Evolutionary conservation across 441 rosid species (phyloP), one percentile per base, ranked within the genome.

Genomic region (Flueggea neowawraea): DNA sequence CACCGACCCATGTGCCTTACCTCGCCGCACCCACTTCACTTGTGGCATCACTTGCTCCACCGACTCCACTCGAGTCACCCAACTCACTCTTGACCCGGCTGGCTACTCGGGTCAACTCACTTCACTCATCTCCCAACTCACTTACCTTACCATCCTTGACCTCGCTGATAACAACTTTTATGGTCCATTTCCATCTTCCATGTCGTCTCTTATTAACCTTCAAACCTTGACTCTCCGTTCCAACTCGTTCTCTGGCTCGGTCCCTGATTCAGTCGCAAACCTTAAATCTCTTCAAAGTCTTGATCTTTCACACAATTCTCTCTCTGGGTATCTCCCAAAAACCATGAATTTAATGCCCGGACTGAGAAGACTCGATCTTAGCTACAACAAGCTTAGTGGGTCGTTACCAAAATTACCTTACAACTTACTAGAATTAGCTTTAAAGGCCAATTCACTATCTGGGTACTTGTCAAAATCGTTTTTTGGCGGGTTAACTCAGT

Each of bases 51-150:
- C 80, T 55, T 90, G 98, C 74, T 83, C 90, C 3, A 10, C 83
- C 22, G 91, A 84, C 80, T 77, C 90, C 5, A 70, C 90, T 58
- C 80, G 89, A 2, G 78, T 88, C 79, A 81, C 78, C 41, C 82
- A 82, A 64, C 77, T 92, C 74, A 84, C 95, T 52, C 89, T 92
- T 15, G 97, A 92, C 64, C 79, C 98, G 6, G 86, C 75, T n/a
- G 90, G 90, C 28, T 92, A 92, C 77, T 81, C 96, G 3, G 96
- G 96, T 58, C 81, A 59, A 56, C 89, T 92, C 72, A 79, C 78
- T 33, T 91, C 95, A 0, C 79, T 84, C 53, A 39, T 90, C 50
- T 87, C 96, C 52, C 54, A 63, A 0, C 96, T 92, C 69, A 74
- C 88, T 13, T 56, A 64, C 11, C 95, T 92, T 28, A 54, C 72